A percentile compares a stretch with the other conserved stretches of the same genome.
Conservation (phyloP, 2,329 filamentous ascomycete species). For the Pyricularia sp. region DNA sequence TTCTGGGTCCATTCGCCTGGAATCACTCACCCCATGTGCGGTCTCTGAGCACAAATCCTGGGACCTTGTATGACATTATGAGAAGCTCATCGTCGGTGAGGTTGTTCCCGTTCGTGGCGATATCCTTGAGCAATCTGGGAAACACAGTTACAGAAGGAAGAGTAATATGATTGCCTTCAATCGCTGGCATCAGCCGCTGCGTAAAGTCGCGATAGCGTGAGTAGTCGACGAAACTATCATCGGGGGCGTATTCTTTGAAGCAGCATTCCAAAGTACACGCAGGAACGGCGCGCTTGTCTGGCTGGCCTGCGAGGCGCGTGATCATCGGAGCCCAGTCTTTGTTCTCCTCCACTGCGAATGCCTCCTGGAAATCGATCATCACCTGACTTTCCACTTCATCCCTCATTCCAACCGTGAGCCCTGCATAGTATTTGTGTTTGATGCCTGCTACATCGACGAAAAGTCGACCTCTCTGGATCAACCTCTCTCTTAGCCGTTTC, state of each 20-base stretch:
- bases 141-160: constrained; percentile 5
- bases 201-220: constrained; percentile 8
- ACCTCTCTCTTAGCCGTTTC: too few species aligned
- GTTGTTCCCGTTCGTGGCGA: neutral
- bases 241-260: neutral
- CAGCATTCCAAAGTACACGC: constrained; percentile 9
- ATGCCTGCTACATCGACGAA: too few species aligned
- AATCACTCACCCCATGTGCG: constrained; percentile 22
- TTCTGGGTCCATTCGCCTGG: neutral
- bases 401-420: too few species aligned
- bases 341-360: too few species aligned
- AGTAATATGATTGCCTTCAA: neutral
- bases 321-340: too few species aligned
- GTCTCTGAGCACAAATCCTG: constrained; percentile 22
- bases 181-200: constrained; percentile 7
- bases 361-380: too few species aligned
- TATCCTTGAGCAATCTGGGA: constrained; percentile 8
- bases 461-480: too few species aligned
- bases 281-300: too few species aligned
- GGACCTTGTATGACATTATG: constrained; percentile 23
- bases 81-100: constrained; percentile 16
- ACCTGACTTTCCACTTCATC: too few species aligned
- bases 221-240: constrained; percentile 8
- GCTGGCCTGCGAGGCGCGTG: too few species aligned
- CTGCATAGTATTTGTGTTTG: too few species aligned